Evolutionary conservation across 345 rosid species (phyloP).

Genomic region (Carallia brachiata): DNA sequence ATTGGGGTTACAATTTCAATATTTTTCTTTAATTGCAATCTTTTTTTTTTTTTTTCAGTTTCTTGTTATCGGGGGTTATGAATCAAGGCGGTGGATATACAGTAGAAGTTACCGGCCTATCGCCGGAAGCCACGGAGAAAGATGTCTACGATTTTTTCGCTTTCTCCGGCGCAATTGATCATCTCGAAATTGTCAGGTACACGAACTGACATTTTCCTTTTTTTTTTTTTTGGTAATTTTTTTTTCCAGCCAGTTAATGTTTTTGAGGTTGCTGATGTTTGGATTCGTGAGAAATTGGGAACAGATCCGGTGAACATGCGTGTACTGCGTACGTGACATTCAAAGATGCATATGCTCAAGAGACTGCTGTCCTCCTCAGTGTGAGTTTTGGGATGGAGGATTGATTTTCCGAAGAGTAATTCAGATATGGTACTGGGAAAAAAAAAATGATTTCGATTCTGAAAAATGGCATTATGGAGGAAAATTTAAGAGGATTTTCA

Average conservation of each 20-base stretch:
- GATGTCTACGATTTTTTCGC: constrained; percentile 70
- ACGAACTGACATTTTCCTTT: neutral
- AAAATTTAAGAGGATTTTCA: neutral
- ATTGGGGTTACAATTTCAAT: no score
- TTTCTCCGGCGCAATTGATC: constrained; percentile 58
- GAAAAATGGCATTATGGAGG: neutral
- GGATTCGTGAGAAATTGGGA: neutral
- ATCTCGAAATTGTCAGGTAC: constrained; percentile 64
- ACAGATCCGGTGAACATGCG: constrained; percentile 49
- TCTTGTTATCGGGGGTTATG: constrained; percentile 34
- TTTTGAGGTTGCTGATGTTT: neutral
- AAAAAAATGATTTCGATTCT: neutral
- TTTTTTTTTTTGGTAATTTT: neutral
- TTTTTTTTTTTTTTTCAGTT: neutral
- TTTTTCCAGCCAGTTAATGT: neutral
- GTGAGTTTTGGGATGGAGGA: constrained; percentile 34
- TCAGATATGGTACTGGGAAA: no score
- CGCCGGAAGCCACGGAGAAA: constrained; percentile 62
- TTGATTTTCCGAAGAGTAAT: no score
- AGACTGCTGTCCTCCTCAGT: constrained; percentile 77
- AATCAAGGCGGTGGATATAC: constrained; percentile 37
- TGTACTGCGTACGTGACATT: constrained; percentile 75
- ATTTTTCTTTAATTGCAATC: no score
- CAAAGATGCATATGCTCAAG: constrained; percentile 73
- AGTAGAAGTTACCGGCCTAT: constrained; percentile 68